These are phyloP conservation scores for Pistacia integerrima DNA, from an alignment of 345 rosid species.

Conservation along the genomic window DNA sequence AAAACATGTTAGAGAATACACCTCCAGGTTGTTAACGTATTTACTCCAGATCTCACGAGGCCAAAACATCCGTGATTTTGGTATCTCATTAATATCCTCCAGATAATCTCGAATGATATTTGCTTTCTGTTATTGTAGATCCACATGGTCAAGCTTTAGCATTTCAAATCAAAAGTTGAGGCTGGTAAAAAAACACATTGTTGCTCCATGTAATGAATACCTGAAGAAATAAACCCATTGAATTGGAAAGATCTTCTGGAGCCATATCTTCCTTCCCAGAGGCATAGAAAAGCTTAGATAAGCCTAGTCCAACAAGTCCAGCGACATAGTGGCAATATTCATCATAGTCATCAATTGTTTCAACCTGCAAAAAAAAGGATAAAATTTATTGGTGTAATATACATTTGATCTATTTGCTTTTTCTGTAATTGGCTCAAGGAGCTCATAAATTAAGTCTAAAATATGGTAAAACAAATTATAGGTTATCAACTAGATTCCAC, in stretches of 20 bases:
- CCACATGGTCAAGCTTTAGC: slow-evolving; percentile 20
- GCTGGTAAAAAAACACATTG: slow-evolving; percentile 2
- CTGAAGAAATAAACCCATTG: slow-evolving; percentile 99
- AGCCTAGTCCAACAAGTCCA: slow-evolving; percentile 95
- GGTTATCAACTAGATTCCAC: background rate
- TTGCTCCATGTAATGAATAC: slow-evolving; percentile 35
- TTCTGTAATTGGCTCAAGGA: background rate
- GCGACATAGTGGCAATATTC: slow-evolving; percentile 99
- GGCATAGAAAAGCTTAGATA: slow-evolving; percentile 94
- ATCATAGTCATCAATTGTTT: slow-evolving; percentile 84
- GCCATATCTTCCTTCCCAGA: slow-evolving; percentile 74
- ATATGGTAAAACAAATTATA: background rate
- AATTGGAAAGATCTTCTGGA: slow-evolving; percentile 77
- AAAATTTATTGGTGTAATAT: background rate
- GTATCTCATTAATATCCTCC: slow-evolving; percentile 98
- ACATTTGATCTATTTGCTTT: background rate
- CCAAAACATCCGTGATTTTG: slow-evolving; percentile 99
- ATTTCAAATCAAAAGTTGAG: slow-evolving; percentile 20
- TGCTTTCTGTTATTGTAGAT: slow-evolving; percentile 61
- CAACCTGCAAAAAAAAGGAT: slow-evolving; percentile 58
- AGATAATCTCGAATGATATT: slow-evolving; percentile 96
- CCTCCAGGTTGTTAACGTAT: slow-evolving; percentile 91
- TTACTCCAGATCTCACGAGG: slow-evolving; percentile 91
- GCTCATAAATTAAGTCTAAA: background rate
- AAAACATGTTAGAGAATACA: slow-evolving; percentile 24